Evolutionary conservation across 2,329 filamentous ascomycete genomes (phyloP).

Genomic region (Diaporthe nobilis): DNA sequence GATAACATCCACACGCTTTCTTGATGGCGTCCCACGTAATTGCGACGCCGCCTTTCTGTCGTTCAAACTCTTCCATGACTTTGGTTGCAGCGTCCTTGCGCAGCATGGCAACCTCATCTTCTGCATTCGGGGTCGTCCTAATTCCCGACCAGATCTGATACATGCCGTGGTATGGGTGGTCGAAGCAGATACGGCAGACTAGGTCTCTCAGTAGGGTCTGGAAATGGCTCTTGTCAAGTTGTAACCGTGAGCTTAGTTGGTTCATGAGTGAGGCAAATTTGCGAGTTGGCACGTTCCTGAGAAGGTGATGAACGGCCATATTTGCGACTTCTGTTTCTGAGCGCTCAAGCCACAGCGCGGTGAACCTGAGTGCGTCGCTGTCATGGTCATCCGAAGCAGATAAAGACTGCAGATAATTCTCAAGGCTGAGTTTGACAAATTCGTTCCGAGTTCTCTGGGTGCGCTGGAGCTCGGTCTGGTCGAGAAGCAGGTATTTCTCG

Average conservation of each 20-base stretch:
- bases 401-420: slow-evolving; percentile 92
- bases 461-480: slow-evolving; percentile 87
- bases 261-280: slow-evolving; percentile 97
- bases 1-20: slow-evolving; percentile 78
- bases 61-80: slow-evolving; percentile 73
- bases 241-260: slow-evolving; percentile 92
- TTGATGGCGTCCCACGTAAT: slow-evolving; percentile 80
- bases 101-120: slow-evolving; percentile 81
- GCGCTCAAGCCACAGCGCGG: slow-evolving; percentile 93
- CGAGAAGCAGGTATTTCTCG: slow-evolving; percentile 91
- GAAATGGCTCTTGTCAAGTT: slow-evolving; percentile 78
- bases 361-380: slow-evolving; percentile 91
- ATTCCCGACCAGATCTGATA: slow-evolving; percentile 93
- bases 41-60: slow-evolving; percentile 63
- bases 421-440: slow-evolving; percentile 88
- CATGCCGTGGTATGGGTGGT: slow-evolving; percentile 97
- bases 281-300: slow-evolving; percentile 83
- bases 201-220: slow-evolving; percentile 81
- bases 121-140: slow-evolving; percentile 76
- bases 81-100: slow-evolving; percentile 80
- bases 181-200: slow-evolving; percentile 86
- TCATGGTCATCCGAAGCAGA: slow-evolving; percentile 89
- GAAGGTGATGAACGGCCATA: slow-evolving; percentile 77
- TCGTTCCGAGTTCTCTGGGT: slow-evolving; percentile 82
- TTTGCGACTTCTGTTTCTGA: slow-evolving; percentile 84